Percentiles rank a stretch among this genome's conserved stretches.
phyloP scores from a whole-genome alignment of 2,329 filamentous ascomycete species.

The Sarocladium kiliense region DNA sequence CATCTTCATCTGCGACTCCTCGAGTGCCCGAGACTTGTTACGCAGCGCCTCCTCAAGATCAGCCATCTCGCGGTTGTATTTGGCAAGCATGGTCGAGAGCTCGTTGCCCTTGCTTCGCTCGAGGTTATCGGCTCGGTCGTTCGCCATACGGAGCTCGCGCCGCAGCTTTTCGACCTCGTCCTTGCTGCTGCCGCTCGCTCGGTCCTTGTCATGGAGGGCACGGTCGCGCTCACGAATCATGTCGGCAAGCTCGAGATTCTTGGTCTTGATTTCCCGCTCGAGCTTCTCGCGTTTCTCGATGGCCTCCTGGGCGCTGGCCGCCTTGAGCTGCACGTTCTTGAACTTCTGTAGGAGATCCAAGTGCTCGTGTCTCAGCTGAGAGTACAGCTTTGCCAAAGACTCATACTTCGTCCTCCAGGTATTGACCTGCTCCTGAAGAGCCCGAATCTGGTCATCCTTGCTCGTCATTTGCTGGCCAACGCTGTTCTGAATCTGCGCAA shows the following conservation, averaged over 20 bases:
- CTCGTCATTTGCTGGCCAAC: slow-evolving; percentile 80
- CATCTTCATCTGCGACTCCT: slow-evolving; percentile 74
- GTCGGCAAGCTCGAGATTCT: slow-evolving; percentile 96
- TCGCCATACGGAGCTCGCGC: slow-evolving; percentile 85
- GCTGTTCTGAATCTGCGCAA: slow-evolving; percentile 75
- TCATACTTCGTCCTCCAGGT: slow-evolving; percentile 98
- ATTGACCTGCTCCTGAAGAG: slow-evolving; percentile 94
- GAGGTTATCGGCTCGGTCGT: slow-evolving; percentile 86
- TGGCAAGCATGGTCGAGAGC: slow-evolving; percentile 86
- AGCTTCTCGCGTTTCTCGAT: slow-evolving; percentile 93
- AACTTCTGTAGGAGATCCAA: slow-evolving; percentile 93
- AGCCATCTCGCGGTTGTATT: slow-evolving; percentile 96
- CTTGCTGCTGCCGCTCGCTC: slow-evolving; percentile 77
- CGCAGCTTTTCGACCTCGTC: slow-evolving; percentile 94
- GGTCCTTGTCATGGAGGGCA: slow-evolving; percentile 88
- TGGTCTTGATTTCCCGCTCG: slow-evolving; percentile 96
- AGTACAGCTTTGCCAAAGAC: slow-evolving; percentile 92
- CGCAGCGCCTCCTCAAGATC: slow-evolving; percentile 90
- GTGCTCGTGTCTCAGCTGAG: slow-evolving; percentile 91
- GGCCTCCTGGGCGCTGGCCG: slow-evolving; percentile 92
- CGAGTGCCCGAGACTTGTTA: slow-evolving; percentile 81
- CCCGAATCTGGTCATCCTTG: slow-evolving; percentile 89
- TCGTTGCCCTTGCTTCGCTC: slow-evolving; percentile 93
- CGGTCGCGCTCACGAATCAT: slow-evolving; percentile 98
- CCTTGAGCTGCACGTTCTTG: slow-evolving; percentile 93